Evolutionary conservation across 306 rosid genomes (phyloP).

Genomic region (Glycine latifolia): DNA sequence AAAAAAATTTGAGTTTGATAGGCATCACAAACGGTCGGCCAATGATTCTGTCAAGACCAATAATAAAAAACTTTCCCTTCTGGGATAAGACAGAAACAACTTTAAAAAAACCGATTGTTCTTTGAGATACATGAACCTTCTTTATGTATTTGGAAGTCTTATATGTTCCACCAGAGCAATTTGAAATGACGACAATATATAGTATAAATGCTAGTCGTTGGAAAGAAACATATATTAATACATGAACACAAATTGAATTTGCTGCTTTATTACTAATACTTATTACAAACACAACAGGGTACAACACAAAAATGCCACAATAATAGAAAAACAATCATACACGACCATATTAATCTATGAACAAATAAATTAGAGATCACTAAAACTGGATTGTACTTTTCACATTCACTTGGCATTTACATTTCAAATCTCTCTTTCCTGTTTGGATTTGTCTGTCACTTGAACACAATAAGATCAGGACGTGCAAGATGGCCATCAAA

Average conservation of each 20-base stretch:
- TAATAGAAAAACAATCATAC: constrained; percentile 58
- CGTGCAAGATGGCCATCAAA: constrained; percentile 62
- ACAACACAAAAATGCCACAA: constrained; percentile 54
- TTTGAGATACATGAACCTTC: constrained; percentile 26
- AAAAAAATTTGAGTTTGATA: constrained; percentile 4
- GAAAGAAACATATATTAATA: not conserved
- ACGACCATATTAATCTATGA: constrained; percentile 53
- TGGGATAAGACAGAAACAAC: constrained; percentile 25
- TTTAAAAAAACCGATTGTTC: not conserved
- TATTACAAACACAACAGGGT: constrained; percentile 51
- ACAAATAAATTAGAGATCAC: constrained; percentile 54
- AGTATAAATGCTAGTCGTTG: not conserved
- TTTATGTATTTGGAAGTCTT: not conserved
- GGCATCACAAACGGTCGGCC: not conserved
- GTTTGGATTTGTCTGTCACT: constrained; percentile 44
- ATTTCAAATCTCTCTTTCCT: constrained; percentile 52
- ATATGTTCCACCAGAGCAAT: not conserved
- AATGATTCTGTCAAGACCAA: constrained; percentile 18
- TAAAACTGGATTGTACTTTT: constrained; percentile 46
- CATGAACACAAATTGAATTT: constrained; percentile 46
- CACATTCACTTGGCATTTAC: constrained; percentile 53
- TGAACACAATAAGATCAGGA: constrained; percentile 57
- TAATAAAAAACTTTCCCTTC: not conserved
- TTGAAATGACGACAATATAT: not conserved
- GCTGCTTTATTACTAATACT: constrained; percentile 46